Percentiles rank a stretch among this genome's conserved stretches.
Conservation (phyloP, 1,139 yeast species). For the Geotrichum klebahnii region DNA sequence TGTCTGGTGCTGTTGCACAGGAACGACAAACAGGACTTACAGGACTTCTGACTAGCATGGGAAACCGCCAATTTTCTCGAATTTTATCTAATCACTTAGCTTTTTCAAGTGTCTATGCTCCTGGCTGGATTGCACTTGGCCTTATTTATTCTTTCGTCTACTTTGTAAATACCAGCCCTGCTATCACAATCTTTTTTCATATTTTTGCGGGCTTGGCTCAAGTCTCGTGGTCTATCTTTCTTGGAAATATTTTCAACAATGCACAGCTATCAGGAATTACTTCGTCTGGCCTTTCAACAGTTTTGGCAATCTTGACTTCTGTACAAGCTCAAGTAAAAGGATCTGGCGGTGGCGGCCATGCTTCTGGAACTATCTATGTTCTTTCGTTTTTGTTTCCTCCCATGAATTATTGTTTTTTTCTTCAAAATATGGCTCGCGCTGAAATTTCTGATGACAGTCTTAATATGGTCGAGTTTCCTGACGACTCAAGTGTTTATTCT, state of each 20-base stretch:
- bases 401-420: slow-evolving; percentile 37
- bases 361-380: slow-evolving; percentile 33
- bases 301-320: slow-evolving; percentile 38
- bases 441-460: slow-evolving; percentile 28
- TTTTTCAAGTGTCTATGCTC: slow-evolving; percentile 34
- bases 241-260: slow-evolving; percentile 36
- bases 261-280: slow-evolving; percentile 40
- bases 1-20: slow-evolving; percentile 37
- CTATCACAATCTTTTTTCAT: slow-evolving; percentile 37
- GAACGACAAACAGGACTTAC: slow-evolving; percentile 39
- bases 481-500: slow-evolving; percentile 31
- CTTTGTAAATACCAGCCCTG: slow-evolving; percentile 32
- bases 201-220: slow-evolving; percentile 37
- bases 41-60: slow-evolving; percentile 37
- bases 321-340: slow-evolving; percentile 32
- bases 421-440: slow-evolving; percentile 34
- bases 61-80: slow-evolving; percentile 32
- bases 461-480: slow-evolving; percentile 33
- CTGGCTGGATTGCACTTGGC: slow-evolving; percentile 38
- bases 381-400: slow-evolving; percentile 40
- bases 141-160: slow-evolving; percentile 29
- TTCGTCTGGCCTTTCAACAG: slow-evolving; percentile 36
- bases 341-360: slow-evolving; percentile 31
- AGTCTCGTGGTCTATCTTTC: slow-evolving; percentile 36
- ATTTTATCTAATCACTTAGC: slow-evolving; percentile 33